Evolutionary conservation across 345 rosid genomes (phyloP), one percentile per base, ranked within the genome.

Genomic region (Abelmoschus esculentus): DNA sequence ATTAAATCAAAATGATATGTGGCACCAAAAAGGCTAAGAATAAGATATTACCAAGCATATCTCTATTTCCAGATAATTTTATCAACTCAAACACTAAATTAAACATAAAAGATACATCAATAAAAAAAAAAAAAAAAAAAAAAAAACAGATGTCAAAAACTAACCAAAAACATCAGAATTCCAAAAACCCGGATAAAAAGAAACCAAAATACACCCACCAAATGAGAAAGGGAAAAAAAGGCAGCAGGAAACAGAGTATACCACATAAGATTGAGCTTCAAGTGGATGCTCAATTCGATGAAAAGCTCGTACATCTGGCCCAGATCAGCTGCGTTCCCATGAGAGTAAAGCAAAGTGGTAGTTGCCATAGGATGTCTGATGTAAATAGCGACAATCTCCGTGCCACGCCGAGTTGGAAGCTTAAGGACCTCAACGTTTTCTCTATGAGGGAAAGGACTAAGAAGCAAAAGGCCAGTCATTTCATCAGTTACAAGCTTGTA

Each of bases 271-370:
- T 95, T 95, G 75, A 95, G 89, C 49, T 86, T 81, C 67, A 95
- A 79, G 71, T 90, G 96, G 81, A 91, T 87, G 80, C 96, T 95
- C 72, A 91, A 81, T 76, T 95, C 92, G 78, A 91, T 80, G 89
- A 95, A 91, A 70, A 95, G 96, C 89, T 95, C 99, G 79, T 91
- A 95, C 93, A 95, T 89, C 92, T 95, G 96, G 4, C 99, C 98
- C 82, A 95, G 88, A 88, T 91, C 98, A 87, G 97, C 99, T 38
- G 98, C 99, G 89, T 95, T 95, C 1, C 99, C 99, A 74, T 95
- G 99, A 28, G 98, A 95, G 80, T 95, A 95, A 47, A 95, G 92
- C 58, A 95, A 70, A 69, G 99, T 91, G 53, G 96, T 79, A 66
- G 86, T 86, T 13, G 99, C 99, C 93, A 85, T 87, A 15, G 98